These are phyloP conservation scores for Exsudoporus floridanus DNA, from an alignment of 1,284 basidiomycete genomes.

Conservation along the genomic window DNA sequence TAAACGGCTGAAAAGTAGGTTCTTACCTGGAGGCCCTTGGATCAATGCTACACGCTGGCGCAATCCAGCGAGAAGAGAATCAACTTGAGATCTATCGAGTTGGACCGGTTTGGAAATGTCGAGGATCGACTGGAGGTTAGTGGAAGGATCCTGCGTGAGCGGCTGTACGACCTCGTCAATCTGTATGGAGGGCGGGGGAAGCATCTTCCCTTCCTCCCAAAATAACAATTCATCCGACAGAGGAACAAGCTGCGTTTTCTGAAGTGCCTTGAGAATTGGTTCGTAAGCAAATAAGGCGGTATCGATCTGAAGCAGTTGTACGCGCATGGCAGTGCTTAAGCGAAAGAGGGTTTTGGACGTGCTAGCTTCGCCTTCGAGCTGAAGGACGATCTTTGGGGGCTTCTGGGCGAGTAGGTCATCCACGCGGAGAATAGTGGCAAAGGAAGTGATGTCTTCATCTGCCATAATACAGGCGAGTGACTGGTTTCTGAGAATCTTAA, in stretches of 20 bases:
- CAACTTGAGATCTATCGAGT: constrained; percentile 53
- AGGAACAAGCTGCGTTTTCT: constrained; percentile 45
- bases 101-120: constrained; percentile 37
- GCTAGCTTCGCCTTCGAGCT: constrained; percentile 47
- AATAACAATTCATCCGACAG: constrained; percentile 52
- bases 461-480: constrained; percentile 53
- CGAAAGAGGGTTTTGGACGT: constrained; percentile 40
- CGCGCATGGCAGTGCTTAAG: constrained; percentile 39
- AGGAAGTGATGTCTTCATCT: constrained; percentile 48
- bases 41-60: constrained; percentile 56
- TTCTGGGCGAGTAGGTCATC: constrained; percentile 48
- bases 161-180: constrained; percentile 23
- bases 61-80: constrained; percentile 51
- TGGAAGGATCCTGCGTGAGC: constrained; percentile 36
- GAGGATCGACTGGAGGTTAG: constrained; percentile 43
- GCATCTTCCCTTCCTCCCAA: constrained; percentile 37
- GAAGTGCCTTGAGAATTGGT: constrained; percentile 54
- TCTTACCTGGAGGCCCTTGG: constrained; percentile 64
- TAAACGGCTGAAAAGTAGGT: background rate
- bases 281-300: constrained; percentile 62
- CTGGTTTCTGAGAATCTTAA: constrained; percentile 49
- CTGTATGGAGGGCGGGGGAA: constrained; percentile 1
- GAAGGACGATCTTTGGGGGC: constrained; percentile 52
- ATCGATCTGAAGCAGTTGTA: constrained; percentile 57
- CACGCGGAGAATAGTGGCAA: constrained; percentile 54